These are phyloP conservation scores for Allantophomopsis lycopodina DNA, from an alignment of 2,329 filamentous ascomycete species.

Conservation along the genomic window DNA sequence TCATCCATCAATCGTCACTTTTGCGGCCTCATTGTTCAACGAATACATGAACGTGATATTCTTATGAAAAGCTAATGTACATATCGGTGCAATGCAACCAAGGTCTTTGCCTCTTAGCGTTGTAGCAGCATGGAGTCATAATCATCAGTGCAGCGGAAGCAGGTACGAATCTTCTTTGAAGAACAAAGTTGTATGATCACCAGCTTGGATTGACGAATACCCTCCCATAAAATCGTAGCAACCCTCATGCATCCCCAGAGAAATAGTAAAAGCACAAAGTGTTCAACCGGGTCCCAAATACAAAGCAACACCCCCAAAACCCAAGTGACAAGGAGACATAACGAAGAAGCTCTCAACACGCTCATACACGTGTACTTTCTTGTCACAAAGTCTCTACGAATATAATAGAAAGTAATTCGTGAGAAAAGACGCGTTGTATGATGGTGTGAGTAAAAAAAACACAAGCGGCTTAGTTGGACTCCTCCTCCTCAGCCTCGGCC, in stretches of 20 bases:
- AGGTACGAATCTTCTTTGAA: too few relatives aligned
- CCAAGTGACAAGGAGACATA: background rate
- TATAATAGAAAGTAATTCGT: conserved; percentile 2
- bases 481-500: conserved; percentile 42
- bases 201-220: background rate
- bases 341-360: background rate
- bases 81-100: too few relatives aligned
- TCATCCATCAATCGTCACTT: too few relatives aligned
- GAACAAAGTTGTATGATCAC: too few relatives aligned
- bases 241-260: conserved; percentile 3
- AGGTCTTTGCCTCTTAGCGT: too few relatives aligned
- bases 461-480: conserved; percentile 21
- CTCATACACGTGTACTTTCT: background rate
- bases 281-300: conserved; percentile 11
- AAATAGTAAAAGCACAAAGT: conserved; percentile 9
- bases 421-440: background rate
- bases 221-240: conserved; percentile 16
- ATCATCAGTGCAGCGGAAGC: too few relatives aligned
- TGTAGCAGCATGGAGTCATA: too few relatives aligned
- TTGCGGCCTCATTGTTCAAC: too few relatives aligned
- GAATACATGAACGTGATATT: too few relatives aligned
- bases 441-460: conserved; percentile 1
- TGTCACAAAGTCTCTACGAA: background rate
- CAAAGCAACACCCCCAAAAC: conserved; percentile 6
- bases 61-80: too few relatives aligned